Conservation (phyloP, 306 rosid genomes). For the Medicago arabica region DNA sequence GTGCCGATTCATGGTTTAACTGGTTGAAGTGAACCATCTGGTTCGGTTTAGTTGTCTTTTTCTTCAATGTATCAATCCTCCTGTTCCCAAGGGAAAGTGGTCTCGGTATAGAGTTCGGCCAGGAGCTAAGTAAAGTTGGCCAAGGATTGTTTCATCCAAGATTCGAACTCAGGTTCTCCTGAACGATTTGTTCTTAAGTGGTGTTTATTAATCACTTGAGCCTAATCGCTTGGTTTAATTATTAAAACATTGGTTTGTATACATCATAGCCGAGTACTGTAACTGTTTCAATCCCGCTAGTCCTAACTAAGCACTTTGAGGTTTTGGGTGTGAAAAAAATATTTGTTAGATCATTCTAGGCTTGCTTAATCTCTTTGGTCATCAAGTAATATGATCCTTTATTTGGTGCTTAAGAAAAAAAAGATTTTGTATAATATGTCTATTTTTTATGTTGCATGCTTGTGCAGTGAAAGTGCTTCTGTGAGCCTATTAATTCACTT, state of each 20-base stretch:
- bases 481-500: conserved; percentile 8
- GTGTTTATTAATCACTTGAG: too few relatives aligned
- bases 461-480: conserved; percentile 17
- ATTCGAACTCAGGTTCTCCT: too few relatives aligned
- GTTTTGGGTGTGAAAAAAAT: neutral
- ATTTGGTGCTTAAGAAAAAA: neutral
- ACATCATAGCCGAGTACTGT: neutral
- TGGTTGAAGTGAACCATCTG: neutral
- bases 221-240: neutral
- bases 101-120: too few relatives aligned
- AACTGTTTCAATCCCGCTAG: neutral
- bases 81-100: too few relatives aligned
- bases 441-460: conserved; percentile 12
- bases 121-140: too few relatives aligned
- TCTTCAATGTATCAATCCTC: too few relatives aligned
- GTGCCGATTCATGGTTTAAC: neutral
- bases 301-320: conserved; percentile 4
- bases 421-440: neutral
- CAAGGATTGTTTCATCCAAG: too few relatives aligned
- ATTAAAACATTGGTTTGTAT: neutral
- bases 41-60: neutral
- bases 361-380: neutral
- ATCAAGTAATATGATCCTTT: conserved; percentile 4
- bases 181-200: too few relatives aligned
- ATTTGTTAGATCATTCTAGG: conserved; percentile 8